A percentile compares a stretch with the other conserved stretches of the same genome.
These are phyloP conservation scores for Hygrophoropsis aurantiaca DNA, from an alignment of 768 basidiomycete species.

Conservation along the genomic window DNA sequence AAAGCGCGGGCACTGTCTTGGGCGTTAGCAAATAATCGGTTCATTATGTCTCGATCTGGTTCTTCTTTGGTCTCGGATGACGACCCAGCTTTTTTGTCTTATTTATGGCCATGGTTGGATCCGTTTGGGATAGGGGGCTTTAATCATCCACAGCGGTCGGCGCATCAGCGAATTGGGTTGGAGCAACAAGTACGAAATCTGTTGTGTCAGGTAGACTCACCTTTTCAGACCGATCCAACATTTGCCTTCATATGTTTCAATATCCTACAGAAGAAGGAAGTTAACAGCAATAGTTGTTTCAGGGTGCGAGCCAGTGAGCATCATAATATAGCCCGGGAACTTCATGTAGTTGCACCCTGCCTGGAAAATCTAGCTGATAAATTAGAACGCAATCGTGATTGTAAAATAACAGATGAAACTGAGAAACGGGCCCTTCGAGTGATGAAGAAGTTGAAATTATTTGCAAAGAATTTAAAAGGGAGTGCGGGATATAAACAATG, in stretches of 20 bases:
- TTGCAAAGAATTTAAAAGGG: constrained; percentile 13
- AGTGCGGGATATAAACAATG: constrained; percentile 15
- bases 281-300: constrained; percentile 2
- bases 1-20: too few relatives aligned
- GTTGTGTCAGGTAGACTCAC: background rate
- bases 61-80: too few relatives aligned
- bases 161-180: too few relatives aligned
- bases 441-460: constrained; percentile 4
- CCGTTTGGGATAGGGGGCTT: constrained; percentile 13
- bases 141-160: background rate
- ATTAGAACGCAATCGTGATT: too few relatives aligned
- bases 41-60: too few relatives aligned
- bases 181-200: background rate
- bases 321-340: background rate
- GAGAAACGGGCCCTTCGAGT: background rate
- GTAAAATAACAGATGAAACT: too few relatives aligned
- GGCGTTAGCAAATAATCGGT: too few relatives aligned
- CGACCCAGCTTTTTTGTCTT: too few relatives aligned
- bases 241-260: constrained; percentile 19
- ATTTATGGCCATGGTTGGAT: too few relatives aligned
- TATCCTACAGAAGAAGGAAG: constrained; percentile 11
- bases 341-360: background rate
- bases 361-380: too few relatives aligned
- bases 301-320: background rate
- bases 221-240: constrained; percentile 4